Base-by-base conservation (phyloP, 352 stramenopile species). In the Globisporangium splendens region DNA sequence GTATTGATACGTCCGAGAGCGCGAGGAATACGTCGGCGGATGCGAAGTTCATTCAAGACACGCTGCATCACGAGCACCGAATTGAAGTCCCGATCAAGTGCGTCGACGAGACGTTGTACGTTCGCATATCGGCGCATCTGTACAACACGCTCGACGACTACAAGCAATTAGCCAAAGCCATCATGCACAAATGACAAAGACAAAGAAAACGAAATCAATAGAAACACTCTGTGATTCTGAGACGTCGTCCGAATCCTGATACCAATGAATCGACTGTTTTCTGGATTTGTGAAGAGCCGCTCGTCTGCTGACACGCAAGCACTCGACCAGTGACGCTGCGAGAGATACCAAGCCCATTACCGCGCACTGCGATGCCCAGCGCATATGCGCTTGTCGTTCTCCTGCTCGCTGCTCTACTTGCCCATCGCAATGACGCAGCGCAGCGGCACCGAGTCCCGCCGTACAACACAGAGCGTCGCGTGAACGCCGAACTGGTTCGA, bases 1-100 rank as follows among this genome's bases (percentile, higher is more conserved):
- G 80, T 43, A 66, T 76, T 4, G 50, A 69, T 24, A 69, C 42
- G 8, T 49, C 50, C 35, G 31, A 55, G 46, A 0, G n/a, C 53
- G 28, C 56, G 63, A 67, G 54, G 4, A 79, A 85, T 50, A 91
- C 78, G 11, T 97, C 90, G 0, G 76, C 73, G 2, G 82, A 97
- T 66, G 91, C 89, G 48, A 97, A 98, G 50, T 68, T 73, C n/a
- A 75, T 98, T 17, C 93, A 98, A 73, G 93, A 97, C 62, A 78
- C 71, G 57, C 72, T 98, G 18, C 94, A 97, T 68, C 59, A 75
- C 18, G 22, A 50, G 17, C 68, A 93, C 50, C 55, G 61, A 20
- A 93, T 98, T 47, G 95, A 98, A 79, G 91, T 96, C 44, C 95
- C 95, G 11, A 79, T 98, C 38, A 98, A 98, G 69, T 97, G 86